phyloP scores from a whole-genome alignment of 139 green algal species.

The Diplosphaera chodatii region DNA sequence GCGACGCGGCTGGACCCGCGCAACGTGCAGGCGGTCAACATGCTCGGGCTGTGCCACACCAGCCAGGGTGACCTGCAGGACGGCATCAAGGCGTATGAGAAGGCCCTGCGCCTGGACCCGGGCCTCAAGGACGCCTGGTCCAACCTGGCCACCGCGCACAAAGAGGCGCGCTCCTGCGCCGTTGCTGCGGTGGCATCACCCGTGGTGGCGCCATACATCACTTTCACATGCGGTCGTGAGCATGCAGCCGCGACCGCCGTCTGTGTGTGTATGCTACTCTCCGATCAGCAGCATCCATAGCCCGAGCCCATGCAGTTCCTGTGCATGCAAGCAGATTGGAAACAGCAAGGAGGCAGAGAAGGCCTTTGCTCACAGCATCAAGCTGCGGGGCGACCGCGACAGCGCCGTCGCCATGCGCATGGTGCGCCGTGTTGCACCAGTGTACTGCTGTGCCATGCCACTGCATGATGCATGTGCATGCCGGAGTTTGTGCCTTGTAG shows the following conservation, averaged over 20 bases:
- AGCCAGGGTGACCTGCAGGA: conserved; percentile 65
- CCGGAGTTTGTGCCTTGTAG: too few relatives aligned
- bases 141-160: conserved; percentile 66
- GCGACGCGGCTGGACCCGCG: conserved; percentile 36
- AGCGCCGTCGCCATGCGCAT: conserved; percentile 27
- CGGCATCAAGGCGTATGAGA: conserved; percentile 55
- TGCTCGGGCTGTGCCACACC: conserved; percentile 56
- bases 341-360: conserved; percentile 50
- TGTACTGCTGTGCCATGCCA: too few relatives aligned
- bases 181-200: too few relatives aligned
- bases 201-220: too few relatives aligned
- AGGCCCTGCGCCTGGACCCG: conserved; percentile 45
- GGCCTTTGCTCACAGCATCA: conserved; percentile 38
- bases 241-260: too few relatives aligned
- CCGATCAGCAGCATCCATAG: too few relatives aligned
- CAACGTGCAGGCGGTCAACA: conserved; percentile 51
- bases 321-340: not conserved
- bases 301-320: too few relatives aligned
- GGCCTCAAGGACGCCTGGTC: conserved; percentile 61
- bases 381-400: conserved; percentile 17
- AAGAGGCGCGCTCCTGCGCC: too few relatives aligned
- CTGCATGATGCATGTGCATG: too few relatives aligned
- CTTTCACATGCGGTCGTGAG: too few relatives aligned
- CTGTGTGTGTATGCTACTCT: too few relatives aligned
- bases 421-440: too few relatives aligned